These are phyloP conservation scores for Clavulina sp. DNA, from an alignment of 768 basidiomycete species.

Conservation along the genomic window DNA sequence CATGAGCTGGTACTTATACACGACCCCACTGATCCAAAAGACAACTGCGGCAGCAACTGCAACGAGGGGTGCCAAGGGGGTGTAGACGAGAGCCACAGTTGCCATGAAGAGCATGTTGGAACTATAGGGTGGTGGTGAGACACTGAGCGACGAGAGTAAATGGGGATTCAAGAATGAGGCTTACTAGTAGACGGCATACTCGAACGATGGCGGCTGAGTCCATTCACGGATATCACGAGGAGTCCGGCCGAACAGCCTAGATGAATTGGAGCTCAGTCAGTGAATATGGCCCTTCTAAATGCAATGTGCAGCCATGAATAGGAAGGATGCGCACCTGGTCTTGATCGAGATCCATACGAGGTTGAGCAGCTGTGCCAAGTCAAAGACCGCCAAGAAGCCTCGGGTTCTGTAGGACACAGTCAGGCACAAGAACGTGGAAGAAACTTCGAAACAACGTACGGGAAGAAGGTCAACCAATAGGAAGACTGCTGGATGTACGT, in stretches of 20 bases:
- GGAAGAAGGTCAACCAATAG: conserved; percentile 89
- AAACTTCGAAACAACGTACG: conserved; percentile 31
- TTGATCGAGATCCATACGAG: conserved; percentile 71
- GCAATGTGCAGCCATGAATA: neutral
- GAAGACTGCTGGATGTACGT: conserved; percentile 86
- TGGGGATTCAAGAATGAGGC: conserved; percentile 16
- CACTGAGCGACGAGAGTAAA: neutral
- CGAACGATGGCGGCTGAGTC: conserved; percentile 80
- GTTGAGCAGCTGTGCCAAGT: conserved; percentile 89
- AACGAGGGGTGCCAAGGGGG: conserved; percentile 85
- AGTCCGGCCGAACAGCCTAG: conserved; percentile 67
- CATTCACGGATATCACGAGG: conserved; percentile 80
- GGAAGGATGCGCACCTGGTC: conserved; percentile 51
- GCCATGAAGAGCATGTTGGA: conserved; percentile 65
- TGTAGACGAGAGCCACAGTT: conserved; percentile 88
- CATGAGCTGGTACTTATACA: conserved; percentile 91
- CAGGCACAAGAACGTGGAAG: neutral
- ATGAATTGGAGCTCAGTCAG: conserved; percentile 3
- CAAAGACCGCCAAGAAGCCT: conserved; percentile 88
- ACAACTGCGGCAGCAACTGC: conserved; percentile 64
- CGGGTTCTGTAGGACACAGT: conserved; percentile 40
- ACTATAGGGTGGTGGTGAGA: neutral
- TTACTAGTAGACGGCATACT: conserved; percentile 72
- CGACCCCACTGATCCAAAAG: conserved; percentile 41
- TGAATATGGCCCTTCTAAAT: neutral